Base-by-base conservation (phyloP, 2,329 filamentous ascomycete genomes). In the Xylaria sp. region DNA sequence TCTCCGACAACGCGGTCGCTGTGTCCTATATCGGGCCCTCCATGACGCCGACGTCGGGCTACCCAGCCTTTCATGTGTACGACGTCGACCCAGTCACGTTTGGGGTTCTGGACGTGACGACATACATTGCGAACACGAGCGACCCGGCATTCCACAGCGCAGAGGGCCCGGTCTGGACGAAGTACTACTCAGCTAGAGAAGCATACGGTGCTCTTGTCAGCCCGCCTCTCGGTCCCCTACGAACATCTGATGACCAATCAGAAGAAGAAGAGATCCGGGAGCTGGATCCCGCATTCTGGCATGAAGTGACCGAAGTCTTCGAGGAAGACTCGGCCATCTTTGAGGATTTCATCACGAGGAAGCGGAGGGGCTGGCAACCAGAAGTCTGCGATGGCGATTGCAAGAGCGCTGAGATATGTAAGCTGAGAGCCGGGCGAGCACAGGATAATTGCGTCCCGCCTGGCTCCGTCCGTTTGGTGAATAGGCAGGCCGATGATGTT, bases 261-360 rank as follows among this genome's bases (percentile, higher is more conserved):
- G 21, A 61, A 5, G 53, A 58, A 53, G 51, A 5, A 6, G 51
- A 5, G 4, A 36, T 4, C 8, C 55, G 64, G 0, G 58, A 89
- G 70, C 81, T 90, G 39, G 86, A 84, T 1, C 84, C 86, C 0
- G 83, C 83, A 0, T 89, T 89, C 76, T 89, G 87, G 87, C 87
- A 89, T 75, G 83, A 85, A 70, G 79, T 89, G 21, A 89, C 87
- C 1, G 78, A 78, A 0, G 74, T 79, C 2, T 82, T 89, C 57
- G 83, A 85, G 68, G 71, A 66, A 4, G 76, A 86, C 63, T 70
- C 80, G 2, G 68, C 73, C 0, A 75, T 81, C 1, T 88, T 89
- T 71, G 77, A 82, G 17, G 78, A 76, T 2, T 89, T 83, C 74
- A 81, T 82, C 57, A 74, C 78, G 0, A 80, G 85, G 64, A 85